Evolutionary conservation across 768 basidiomycete genomes (phyloP).

Genomic region (Pisolithus albus): DNA sequence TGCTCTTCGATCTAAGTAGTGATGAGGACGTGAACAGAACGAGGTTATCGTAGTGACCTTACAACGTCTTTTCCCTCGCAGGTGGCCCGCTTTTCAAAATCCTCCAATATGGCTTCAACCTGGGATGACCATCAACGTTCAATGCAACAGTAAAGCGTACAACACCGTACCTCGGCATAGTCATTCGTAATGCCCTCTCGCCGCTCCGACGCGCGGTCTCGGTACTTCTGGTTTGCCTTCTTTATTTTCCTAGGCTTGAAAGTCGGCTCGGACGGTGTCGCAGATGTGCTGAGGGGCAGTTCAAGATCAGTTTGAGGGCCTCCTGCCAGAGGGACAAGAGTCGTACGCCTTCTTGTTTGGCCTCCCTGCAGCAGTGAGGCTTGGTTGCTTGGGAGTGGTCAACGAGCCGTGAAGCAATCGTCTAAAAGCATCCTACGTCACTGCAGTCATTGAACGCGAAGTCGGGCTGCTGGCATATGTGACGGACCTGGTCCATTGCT

Average conservation of each 20-base stretch:
- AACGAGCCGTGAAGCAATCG: conserved; percentile 35
- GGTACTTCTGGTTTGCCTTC: conserved; percentile 52
- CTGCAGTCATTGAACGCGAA: background rate
- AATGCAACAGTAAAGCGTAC: background rate
- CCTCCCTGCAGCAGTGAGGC: conserved; percentile 1
- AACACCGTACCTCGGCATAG: conserved; percentile 54
- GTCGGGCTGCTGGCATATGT: background rate
- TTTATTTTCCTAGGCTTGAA: conserved; percentile 83
- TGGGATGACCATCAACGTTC: conserved; percentile 19
- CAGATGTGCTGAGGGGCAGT: conserved; percentile 34
- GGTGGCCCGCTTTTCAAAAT: conserved; percentile 66
- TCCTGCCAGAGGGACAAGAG: conserved; percentile 1
- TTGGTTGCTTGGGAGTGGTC: conserved; percentile 5
- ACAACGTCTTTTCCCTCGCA: conserved; percentile 56
- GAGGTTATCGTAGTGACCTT: conserved; percentile 14
- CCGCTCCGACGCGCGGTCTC: conserved; percentile 72
- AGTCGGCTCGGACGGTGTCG: conserved; percentile 48
- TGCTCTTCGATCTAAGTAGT: conserved; percentile 60
- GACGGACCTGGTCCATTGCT: conserved; percentile 26
- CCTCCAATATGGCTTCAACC: conserved; percentile 77
- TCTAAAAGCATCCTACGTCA: conserved; percentile 52
- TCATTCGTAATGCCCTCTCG: conserved; percentile 61
- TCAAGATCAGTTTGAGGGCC: background rate
- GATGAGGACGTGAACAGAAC: background rate
- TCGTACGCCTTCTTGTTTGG: conserved; percentile 13